Base-by-base conservation (phyloP, 2,329 filamentous ascomycete species). In the Ophiostoma montium region DNA sequence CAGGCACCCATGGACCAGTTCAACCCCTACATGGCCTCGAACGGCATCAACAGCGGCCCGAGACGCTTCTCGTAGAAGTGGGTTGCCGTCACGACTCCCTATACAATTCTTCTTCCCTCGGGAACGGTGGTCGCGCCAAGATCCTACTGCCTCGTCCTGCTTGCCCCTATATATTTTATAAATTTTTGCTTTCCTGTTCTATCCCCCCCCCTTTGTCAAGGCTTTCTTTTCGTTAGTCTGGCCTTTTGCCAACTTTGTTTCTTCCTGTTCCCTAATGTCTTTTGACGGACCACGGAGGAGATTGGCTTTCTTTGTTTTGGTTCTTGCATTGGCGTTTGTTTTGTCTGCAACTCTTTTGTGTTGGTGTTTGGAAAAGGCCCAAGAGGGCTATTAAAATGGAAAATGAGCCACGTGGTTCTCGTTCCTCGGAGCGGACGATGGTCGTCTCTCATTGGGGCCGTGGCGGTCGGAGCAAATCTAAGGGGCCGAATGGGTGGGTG, bases 1-100 rank as follows among this genome's bases (percentile, higher is more conserved):
- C 73, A 74, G 55, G 65, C 51, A 2, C 18, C 19, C 19, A 49
- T 70, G 13, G 72, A 76, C 0, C 73, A 76, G 56, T 74, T 78
- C 62, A 77, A 78, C 54, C 74, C 42, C 3, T 32, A 44, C 3
- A 44, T 44, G 42, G 77, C 65, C 63, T 63, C 39, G 72, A 73
- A 33, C 74, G 76, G 58, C 68, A 68, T 49, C 30, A 44, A 32
- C 27, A 31, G 30, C 15, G 42, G 30, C 16, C 42, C 27, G 10
- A 44, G 42, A 33, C 74, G 75, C 52, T 78, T 73, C 62, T 77
- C 72, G 62, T 80, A 42, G 19, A 10, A 13, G 35, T 27, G 5
- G 8, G 23, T 8, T 27, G 23, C 8, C 23, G 23, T 27, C 23
- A 5, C 23, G 23, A 27, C 23, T 8, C 23, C n/a, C n/a, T n/a